phyloP scores from a whole-genome alignment of 2,329 filamentous ascomycete species.

The Pyricularia sp. region DNA sequence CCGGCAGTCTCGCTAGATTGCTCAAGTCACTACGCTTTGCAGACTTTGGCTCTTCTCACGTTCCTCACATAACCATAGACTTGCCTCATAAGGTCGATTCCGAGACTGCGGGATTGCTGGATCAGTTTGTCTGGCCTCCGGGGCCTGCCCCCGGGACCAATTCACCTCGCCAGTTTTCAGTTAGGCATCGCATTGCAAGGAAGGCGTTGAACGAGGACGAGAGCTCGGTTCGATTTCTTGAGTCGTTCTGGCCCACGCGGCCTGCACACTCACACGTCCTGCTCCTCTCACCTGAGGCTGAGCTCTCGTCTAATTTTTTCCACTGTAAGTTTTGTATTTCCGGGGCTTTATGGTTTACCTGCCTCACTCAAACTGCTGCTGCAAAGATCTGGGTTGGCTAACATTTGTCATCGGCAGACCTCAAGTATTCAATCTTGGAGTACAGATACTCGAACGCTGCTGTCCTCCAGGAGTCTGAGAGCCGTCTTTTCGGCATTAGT shows the following conservation, averaged over 20 bases:
- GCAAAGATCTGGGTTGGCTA: neutral
- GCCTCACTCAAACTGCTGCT: neutral
- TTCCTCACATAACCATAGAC: constrained; percentile 76
- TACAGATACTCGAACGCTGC: constrained; percentile 59
- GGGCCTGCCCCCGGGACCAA: constrained; percentile 24
- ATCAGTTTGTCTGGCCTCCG: constrained; percentile 60
- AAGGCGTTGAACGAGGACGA: constrained; percentile 55
- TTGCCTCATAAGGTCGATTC: constrained; percentile 63
- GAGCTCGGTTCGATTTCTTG: constrained; percentile 65
- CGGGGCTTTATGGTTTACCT: neutral
- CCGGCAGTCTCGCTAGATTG: constrained; percentile 67
- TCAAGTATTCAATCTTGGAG: constrained; percentile 69
- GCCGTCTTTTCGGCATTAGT: constrained; percentile 65
- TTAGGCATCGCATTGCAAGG: constrained; percentile 65
- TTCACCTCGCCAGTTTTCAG: constrained; percentile 43
- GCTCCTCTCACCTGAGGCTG: constrained; percentile 71
- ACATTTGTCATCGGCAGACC: constrained; percentile 31
- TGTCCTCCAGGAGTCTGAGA: constrained; percentile 33
- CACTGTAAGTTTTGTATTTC: constrained; percentile 49
- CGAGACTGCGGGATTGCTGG: constrained; percentile 52
- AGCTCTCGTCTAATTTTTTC: constrained; percentile 73
- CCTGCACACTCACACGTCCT: constrained; percentile 63
- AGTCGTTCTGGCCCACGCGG: constrained; percentile 75
- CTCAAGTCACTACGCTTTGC: constrained; percentile 66
- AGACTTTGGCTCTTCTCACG: constrained; percentile 61